These are phyloP conservation scores for Phanerodontia chrysosporium DNA, from an alignment of 768 basidiomycete genomes.

Conservation along the genomic window DNA sequence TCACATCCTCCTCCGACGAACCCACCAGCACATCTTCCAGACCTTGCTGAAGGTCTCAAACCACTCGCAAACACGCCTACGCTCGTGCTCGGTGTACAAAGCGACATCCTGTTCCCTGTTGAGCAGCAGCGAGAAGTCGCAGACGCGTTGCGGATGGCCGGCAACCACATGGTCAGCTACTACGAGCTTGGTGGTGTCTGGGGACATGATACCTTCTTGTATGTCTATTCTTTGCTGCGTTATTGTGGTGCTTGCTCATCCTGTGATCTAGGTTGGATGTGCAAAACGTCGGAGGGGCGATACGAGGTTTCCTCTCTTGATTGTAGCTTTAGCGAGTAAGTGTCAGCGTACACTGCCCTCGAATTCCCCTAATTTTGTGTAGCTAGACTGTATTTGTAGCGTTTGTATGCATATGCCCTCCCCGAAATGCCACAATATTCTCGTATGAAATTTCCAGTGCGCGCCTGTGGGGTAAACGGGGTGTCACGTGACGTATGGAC, in stretches of 20 bases:
- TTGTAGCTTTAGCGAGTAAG: not conserved
- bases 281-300: constrained; percentile 85
- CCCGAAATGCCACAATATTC: too few species aligned
- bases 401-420: not conserved
- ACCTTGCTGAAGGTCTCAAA: constrained; percentile 72
- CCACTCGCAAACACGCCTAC: constrained; percentile 75
- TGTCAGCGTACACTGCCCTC: not conserved
- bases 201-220: constrained; percentile 98
- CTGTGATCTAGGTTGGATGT: constrained; percentile 68
- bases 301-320: constrained; percentile 81
- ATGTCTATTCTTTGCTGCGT: constrained; percentile 32
- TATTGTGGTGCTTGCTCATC: too few species aligned
- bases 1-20: constrained; percentile 70
- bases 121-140: constrained; percentile 96
- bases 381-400: not conserved
- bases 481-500: too few species aligned
- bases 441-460: too few species aligned
- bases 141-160: constrained; percentile 86
- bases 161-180: constrained; percentile 86
- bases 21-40: constrained; percentile 69
- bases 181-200: constrained; percentile 99
- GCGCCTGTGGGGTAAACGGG: too few species aligned
- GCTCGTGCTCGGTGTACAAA: constrained; percentile 91
- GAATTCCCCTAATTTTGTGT: not conserved
- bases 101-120: constrained; percentile 93